These are phyloP conservation scores for Botrytis deweyae DNA, from an alignment of 2,329 filamentous ascomycete species.

Conservation along the genomic window DNA sequence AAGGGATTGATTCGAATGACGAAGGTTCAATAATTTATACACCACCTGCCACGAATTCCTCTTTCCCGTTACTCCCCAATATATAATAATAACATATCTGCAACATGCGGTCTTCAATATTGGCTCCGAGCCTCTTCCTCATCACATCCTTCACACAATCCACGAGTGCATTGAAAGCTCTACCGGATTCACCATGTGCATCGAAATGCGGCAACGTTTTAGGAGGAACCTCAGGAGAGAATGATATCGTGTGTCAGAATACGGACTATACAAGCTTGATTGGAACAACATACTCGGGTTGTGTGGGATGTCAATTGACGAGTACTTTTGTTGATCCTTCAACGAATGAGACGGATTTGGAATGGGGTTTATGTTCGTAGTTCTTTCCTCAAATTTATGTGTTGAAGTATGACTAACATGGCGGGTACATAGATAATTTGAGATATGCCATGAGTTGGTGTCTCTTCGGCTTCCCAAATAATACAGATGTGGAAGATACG, in stretches of 20 bases:
- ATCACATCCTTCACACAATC: slow-evolving; percentile 27
- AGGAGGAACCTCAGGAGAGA: slow-evolving; percentile 28
- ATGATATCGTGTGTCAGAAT: slow-evolving; percentile 36
- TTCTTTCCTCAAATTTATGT: not conserved
- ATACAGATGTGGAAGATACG: slow-evolving; percentile 45
- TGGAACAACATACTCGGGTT: slow-evolving; percentile 31
- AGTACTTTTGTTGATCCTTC: slow-evolving; percentile 48
- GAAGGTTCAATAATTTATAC: slow-evolving; percentile 14
- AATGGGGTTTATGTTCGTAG: slow-evolving; percentile 55
- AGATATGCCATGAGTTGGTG: slow-evolving; percentile 57
- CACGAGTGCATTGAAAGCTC: slow-evolving; percentile 29
- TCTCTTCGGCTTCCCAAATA: slow-evolving; percentile 51
- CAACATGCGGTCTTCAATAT: slow-evolving; percentile 31
- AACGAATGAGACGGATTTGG: slow-evolving; percentile 51
- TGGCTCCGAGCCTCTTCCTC: slow-evolving; percentile 28
- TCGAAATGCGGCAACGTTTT: slow-evolving; percentile 36
- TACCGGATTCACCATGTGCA: slow-evolving; percentile 35
- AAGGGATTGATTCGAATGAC: slow-evolving; percentile 16
- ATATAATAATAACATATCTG: slow-evolving; percentile 13
- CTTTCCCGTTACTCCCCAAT: not conserved
- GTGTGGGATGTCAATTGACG: slow-evolving; percentile 36
- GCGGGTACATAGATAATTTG: slow-evolving; percentile 51
- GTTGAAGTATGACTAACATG: not conserved
- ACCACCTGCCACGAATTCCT: not conserved
- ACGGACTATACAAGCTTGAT: slow-evolving; percentile 23